Base-by-base conservation (phyloP, 345 rosid genomes). In the Corymbia maculata region DNA sequence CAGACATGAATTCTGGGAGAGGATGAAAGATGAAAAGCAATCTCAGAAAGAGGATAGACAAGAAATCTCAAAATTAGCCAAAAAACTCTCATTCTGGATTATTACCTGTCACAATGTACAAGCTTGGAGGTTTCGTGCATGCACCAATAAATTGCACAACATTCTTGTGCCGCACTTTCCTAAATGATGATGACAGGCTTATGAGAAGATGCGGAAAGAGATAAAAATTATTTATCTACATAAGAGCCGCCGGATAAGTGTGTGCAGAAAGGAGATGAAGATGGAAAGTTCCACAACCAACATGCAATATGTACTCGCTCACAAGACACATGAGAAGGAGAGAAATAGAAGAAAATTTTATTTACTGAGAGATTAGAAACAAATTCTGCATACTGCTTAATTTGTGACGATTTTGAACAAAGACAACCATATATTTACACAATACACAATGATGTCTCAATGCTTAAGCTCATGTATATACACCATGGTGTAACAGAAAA, bases 91-190 rank as follows among this genome's bases (percentile, higher is more conserved):
- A 13, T 87, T 47, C 24, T 86, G 57, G 70, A 87, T 88, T 70
- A 44, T 91, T 89, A 96, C 99, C 99, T 88, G 99, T 97, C 88
- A 97, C 95, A 85, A 97, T 97, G 93, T 96, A 96, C 92, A 97
- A 92, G 92, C 94, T 93, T 53, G 98, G 99, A 87, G 98, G 97
- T 94, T 96, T 96, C 82, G 99, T 97, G 91, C 99, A 97, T 89
- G 99, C 98, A 90, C 99, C 99, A 86, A 97, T 95, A 92, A 97
- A 97, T 89, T 97, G 99, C 85, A 97, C 98, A 52, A 97, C 99
- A 87, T 97, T 96, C 91, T 96, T 97, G 91, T 96, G 99, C 61
- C 99, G 93, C 82, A 96, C 99, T 94, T 96, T 96, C 95, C 99
- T 96, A 91, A 88, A 94, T 75, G 82, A 94, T 36, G 49, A 36